Conservation (phyloP, 2,329 filamentous ascomycete genomes). For the Alternaria postmessia region DNA sequence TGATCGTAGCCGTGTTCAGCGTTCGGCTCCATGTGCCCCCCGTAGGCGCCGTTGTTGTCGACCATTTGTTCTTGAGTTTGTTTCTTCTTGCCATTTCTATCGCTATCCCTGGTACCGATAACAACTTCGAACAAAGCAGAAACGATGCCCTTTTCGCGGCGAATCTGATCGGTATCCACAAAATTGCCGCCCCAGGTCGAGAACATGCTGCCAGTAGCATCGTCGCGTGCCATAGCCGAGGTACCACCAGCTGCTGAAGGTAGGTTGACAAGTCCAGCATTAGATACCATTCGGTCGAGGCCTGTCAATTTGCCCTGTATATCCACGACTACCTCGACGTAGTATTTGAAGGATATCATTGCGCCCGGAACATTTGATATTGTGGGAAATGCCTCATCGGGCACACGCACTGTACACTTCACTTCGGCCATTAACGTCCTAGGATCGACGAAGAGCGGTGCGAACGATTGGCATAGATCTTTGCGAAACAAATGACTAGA, state of each 20-base stretch:
- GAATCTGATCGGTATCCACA: constrained; percentile 84
- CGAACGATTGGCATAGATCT: constrained; percentile 87
- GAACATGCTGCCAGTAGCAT: constrained; percentile 56
- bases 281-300: constrained; percentile 72
- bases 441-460: constrained; percentile 88
- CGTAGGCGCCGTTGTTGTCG: constrained; percentile 28
- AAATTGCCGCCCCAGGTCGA: constrained; percentile 72
- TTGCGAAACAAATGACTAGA: constrained; percentile 95
- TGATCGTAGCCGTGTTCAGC: constrained; percentile 32
- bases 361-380: constrained; percentile 88
- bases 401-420: constrained; percentile 83
- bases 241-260: constrained; percentile 54
- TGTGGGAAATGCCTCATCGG: constrained; percentile 90
- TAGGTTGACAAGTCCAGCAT: constrained; percentile 60
- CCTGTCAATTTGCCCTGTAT: constrained; percentile 84
- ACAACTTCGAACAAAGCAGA: constrained; percentile 85
- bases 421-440: constrained; percentile 78
- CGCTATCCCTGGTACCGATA: constrained; percentile 84
- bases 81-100: constrained; percentile 58
- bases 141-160: constrained; percentile 91
- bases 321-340: constrained; percentile 91
- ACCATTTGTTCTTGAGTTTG: constrained; percentile 31
- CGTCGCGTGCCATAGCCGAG: constrained; percentile 42
- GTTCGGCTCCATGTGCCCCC: constrained; percentile 30
- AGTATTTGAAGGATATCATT: constrained; percentile 95